These are phyloP conservation scores for Primulina tabacum DNA, from an alignment of 257 asterid genomes.

Conservation along the genomic window DNA sequence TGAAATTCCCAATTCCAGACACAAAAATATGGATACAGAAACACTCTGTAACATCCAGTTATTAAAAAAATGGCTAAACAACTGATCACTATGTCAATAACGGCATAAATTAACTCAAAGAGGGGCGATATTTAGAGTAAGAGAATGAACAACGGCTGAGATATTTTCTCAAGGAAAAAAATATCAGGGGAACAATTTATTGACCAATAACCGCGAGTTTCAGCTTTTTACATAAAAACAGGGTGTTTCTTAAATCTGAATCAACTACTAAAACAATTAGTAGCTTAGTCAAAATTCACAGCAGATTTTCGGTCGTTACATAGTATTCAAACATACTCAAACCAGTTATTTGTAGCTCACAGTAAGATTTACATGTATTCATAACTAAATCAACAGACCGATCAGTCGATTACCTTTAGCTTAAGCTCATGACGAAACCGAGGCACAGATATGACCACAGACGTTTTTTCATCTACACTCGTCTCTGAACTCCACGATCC, in stretches of 20 bases:
- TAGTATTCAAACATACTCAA: neutral
- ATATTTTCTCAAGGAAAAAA: no score
- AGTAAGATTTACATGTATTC: slow-evolving; percentile 6
- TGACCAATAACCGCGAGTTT: neutral
- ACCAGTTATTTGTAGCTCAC: neutral
- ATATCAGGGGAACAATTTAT: neutral
- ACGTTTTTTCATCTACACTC: slow-evolving; percentile 30
- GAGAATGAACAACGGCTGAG: no score
- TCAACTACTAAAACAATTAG: slow-evolving; percentile 1
- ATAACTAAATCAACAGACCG: slow-evolving; percentile 8
- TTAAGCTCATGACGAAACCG: slow-evolving; percentile 33
- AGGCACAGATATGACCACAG: slow-evolving; percentile 31
- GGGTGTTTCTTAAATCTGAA: slow-evolving; percentile 20
- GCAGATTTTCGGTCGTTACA: neutral
- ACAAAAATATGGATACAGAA: neutral
- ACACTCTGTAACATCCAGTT: neutral
- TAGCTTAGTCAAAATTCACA: slow-evolving; percentile 3
- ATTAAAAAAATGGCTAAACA: no score
- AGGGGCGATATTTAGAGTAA: no score
- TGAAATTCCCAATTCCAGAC: neutral
- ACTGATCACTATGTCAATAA: neutral
- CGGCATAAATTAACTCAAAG: neutral
- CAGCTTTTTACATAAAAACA: neutral
- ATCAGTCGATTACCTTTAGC: slow-evolving; percentile 35
- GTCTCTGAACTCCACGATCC: slow-evolving; percentile 30